Evolutionary conservation across 2,329 filamentous ascomycete genomes (phyloP).

Genomic region (Coniella lustricola): DNA sequence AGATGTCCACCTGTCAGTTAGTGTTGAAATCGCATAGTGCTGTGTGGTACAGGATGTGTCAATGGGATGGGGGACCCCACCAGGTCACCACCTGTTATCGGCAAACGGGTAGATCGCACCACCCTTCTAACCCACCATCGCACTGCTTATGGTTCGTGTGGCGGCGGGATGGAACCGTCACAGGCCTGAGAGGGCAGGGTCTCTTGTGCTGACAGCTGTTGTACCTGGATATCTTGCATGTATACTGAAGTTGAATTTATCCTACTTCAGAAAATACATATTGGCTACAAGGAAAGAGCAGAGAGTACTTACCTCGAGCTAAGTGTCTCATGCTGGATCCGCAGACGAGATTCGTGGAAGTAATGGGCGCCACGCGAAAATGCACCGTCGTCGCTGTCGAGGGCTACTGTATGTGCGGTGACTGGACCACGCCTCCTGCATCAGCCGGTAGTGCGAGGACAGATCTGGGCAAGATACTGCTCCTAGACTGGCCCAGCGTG

Average conservation of each 20-base stretch:
- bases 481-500: background rate
- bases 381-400: too few species aligned
- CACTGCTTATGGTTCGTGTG: conserved; percentile 6
- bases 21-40: background rate
- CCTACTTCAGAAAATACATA: too few species aligned
- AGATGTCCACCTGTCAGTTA: background rate
- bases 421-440: background rate
- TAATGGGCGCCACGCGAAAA: too few species aligned
- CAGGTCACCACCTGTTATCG: background rate
- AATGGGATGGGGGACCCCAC: background rate
- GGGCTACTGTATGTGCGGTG: too few species aligned
- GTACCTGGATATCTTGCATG: background rate
- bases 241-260: too few species aligned
- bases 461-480: background rate
- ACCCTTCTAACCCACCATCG: background rate
- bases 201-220: conserved; percentile 2
- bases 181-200: background rate
- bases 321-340: too few species aligned
- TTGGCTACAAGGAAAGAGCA: too few species aligned
- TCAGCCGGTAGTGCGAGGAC: background rate
- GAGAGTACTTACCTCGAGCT: too few species aligned
- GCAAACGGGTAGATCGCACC: conserved; percentile 5
- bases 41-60: background rate
- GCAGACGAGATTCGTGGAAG: too few species aligned
- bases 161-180: conserved; percentile 12